Evolutionary conservation across 225 moss, liverwort and hornwort genomes (phyloP).

Genomic region (Sphagnum tenellum): DNA sequence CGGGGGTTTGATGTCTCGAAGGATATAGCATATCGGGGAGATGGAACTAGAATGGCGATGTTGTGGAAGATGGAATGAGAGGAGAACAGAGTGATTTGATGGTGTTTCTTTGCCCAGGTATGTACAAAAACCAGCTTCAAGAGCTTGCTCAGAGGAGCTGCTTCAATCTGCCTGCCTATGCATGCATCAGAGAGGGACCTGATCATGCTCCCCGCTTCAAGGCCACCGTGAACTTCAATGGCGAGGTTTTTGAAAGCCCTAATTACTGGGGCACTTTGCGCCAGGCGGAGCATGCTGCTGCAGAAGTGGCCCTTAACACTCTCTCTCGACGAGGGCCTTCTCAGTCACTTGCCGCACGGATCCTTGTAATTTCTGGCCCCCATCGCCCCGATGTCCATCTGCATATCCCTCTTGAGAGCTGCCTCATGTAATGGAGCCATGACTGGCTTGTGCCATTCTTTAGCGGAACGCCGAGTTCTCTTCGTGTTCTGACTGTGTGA

Average conservation of each 20-base stretch:
- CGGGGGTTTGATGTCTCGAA: no score
- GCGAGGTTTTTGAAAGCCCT: conserved; percentile 99
- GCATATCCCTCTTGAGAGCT: neutral
- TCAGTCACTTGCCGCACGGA: conserved; percentile 89
- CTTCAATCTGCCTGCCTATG: conserved; percentile 99
- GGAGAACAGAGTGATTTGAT: no score
- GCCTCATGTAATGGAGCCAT: neutral
- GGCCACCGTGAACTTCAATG: conserved; percentile 99
- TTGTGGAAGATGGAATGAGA: no score
- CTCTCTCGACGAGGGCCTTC: conserved; percentile 93
- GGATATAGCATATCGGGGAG: no score
- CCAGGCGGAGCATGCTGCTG: conserved; percentile 98
- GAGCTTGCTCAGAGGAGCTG: conserved; percentile 99
- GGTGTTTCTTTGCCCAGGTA: conserved; percentile 40
- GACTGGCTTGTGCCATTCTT: neutral
- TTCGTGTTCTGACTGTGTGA: no score
- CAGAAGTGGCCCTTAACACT: conserved; percentile 96
- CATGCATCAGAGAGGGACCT: conserved; percentile 99
- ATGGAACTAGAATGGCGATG: no score
- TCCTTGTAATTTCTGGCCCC: conserved; percentile 43
- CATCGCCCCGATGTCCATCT: conserved; percentile 1
- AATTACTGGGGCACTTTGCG: conserved; percentile 99
- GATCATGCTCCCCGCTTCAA: conserved; percentile 99
- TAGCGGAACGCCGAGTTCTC: neutral
- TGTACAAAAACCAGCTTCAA: conserved; percentile 99